Conservation (phyloP, 208 protist genomes). For the Trypanosoma melophagium region DNA sequence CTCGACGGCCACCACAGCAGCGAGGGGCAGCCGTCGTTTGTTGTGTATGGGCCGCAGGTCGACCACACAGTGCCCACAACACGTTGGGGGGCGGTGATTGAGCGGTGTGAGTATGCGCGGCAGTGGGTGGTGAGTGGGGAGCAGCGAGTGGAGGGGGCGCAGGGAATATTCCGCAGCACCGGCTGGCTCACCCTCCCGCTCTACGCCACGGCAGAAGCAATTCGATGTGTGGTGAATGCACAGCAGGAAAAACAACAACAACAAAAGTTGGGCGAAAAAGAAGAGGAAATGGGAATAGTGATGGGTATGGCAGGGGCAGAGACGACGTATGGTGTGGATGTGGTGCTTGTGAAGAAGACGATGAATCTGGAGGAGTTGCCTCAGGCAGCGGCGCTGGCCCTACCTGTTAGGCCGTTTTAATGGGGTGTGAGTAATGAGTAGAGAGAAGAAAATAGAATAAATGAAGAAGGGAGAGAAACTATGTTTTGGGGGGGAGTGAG, state of each 20-base stretch:
- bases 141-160: slow-evolving; percentile 46
- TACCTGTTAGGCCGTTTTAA: slow-evolving; percentile 35
- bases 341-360: slow-evolving; percentile 49
- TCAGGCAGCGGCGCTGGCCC: slow-evolving; percentile 37
- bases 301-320: not conserved
- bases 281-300: not conserved
- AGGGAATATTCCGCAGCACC: slow-evolving; percentile 37
- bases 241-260: slow-evolving; percentile 3
- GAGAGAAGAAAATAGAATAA: not conserved
- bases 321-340: slow-evolving; percentile 34
- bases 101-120: slow-evolving; percentile 23
- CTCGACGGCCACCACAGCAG: slow-evolving; percentile 22
- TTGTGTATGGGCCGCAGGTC: slow-evolving; percentile 39
- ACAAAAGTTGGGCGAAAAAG: not conserved
- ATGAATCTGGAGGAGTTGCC: slow-evolving; percentile 59
- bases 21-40: slow-evolving; percentile 19
- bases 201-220: slow-evolving; percentile 41
- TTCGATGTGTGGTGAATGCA: slow-evolving; percentile 37
- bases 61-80: slow-evolving; percentile 44
- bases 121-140: slow-evolving; percentile 46
- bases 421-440: not conserved
- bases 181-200: slow-evolving; percentile 47
- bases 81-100: slow-evolving; percentile 39
- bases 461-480: too few species aligned
- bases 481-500: too few species aligned